Conservation (phyloP, 495 filamentous ascomycete species). For the Hypoxylon cercidicola region DNA sequence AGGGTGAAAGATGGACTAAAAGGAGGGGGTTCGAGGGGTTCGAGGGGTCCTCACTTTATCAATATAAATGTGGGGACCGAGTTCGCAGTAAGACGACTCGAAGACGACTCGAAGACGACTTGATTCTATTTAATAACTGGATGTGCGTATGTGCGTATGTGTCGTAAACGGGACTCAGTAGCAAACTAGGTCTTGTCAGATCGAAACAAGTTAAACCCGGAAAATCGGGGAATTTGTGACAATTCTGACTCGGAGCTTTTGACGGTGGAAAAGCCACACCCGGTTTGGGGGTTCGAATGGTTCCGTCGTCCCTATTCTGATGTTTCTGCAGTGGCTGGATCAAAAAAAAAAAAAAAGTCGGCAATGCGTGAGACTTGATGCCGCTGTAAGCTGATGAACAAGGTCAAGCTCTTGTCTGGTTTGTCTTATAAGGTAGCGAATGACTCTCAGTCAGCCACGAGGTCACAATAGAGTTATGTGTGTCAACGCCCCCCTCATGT, state of each 20-base stretch:
- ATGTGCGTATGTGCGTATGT: background rate
- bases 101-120: background rate
- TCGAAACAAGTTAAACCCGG: slow-evolving; percentile 20
- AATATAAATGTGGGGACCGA: slow-evolving; percentile 37
- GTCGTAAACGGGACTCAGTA: background rate
- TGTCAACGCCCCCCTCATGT: slow-evolving; percentile 16
- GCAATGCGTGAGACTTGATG: slow-evolving; percentile 24
- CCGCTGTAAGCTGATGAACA: slow-evolving; percentile 35
- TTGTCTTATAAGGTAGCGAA: slow-evolving; percentile 22
- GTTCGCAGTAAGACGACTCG: slow-evolving; percentile 17
- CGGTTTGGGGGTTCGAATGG: slow-evolving; percentile 7
- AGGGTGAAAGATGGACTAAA: slow-evolving; percentile 14
- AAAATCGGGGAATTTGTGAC: slow-evolving; percentile 35
- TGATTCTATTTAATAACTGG: background rate
- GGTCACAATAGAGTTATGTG: slow-evolving; percentile 25
- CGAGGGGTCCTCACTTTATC: slow-evolving; percentile 24
- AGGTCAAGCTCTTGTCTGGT: slow-evolving; percentile 18
- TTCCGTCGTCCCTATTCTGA: slow-evolving; percentile 13
- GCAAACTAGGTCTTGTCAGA: background rate
- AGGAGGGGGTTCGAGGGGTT: slow-evolving; percentile 20
- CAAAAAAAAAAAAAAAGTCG: no score
- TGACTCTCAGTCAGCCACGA: slow-evolving; percentile 37
- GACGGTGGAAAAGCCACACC: slow-evolving; percentile 32
- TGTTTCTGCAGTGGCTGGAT: slow-evolving; percentile 21
- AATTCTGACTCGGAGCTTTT: slow-evolving; percentile 33